phyloP scores from a whole-genome alignment of 176 grass and related monocot species.

The Echinochloa phyllopogon region DNA sequence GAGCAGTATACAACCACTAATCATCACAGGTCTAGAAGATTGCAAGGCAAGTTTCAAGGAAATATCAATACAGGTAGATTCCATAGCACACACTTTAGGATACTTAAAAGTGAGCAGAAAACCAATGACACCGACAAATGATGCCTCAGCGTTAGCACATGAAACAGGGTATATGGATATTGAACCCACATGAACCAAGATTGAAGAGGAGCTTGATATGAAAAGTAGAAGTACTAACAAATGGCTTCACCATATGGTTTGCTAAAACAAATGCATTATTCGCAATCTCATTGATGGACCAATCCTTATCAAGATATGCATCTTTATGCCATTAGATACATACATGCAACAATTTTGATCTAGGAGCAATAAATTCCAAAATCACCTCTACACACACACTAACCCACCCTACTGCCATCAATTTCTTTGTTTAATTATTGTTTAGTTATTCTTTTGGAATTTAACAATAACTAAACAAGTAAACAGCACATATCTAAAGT shows the following conservation, averaged over 20 bases:
- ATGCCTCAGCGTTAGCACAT: background rate
- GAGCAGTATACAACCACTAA: background rate
- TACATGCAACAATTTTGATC: background rate
- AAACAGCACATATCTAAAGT: background rate
- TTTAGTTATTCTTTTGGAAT: no score
- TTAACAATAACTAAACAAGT: no score
- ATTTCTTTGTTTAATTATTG: no score
- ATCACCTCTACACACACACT: background rate
- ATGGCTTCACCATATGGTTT: background rate
- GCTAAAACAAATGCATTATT: background rate
- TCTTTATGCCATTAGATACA: background rate
- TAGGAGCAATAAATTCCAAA: background rate
- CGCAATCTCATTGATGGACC: background rate
- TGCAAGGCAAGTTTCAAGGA: background rate
- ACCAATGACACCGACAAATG: background rate
- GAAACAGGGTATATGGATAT: background rate
- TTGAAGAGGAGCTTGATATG: background rate
- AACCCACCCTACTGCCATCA: no score
- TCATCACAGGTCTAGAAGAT: background rate
- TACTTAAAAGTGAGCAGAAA: background rate
- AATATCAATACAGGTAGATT: background rate
- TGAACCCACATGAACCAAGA: background rate
- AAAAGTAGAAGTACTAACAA: background rate
- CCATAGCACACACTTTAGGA: background rate
- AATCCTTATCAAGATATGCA: constrained; percentile 5